Evolutionary conservation across 1,284 basidiomycete species (phyloP).

Genomic region (Puccinia hordei): DNA sequence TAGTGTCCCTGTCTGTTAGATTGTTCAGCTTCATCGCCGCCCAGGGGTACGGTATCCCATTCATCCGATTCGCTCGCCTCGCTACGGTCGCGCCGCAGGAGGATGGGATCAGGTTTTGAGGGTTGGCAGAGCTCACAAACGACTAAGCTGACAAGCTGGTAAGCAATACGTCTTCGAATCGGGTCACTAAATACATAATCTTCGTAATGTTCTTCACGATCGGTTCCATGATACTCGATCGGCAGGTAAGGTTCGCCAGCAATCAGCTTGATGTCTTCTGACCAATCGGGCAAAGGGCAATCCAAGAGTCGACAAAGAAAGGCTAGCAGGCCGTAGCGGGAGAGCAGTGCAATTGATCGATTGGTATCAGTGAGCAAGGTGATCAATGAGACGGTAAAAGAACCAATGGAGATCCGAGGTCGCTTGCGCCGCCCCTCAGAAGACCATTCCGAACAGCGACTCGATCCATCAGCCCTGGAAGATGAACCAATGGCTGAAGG

Average conservation of each 20-base stretch:
- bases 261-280: conserved; percentile 23
- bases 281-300: conserved; percentile 9
- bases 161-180: not conserved
- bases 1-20: not conserved
- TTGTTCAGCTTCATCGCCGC: not conserved
- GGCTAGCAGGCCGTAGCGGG: conserved; percentile 32
- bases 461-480: conserved; percentile 4
- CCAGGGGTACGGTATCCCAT: conserved; percentile 29
- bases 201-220: conserved; percentile 22
- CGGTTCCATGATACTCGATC: conserved; percentile 15
- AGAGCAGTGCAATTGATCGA: conserved; percentile 19
- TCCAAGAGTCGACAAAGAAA: conserved; percentile 35
- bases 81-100: not conserved
- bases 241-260: conserved; percentile 28
- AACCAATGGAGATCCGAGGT: conserved; percentile 26
- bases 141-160: conserved; percentile 12
- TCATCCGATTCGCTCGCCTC: conserved; percentile 33
- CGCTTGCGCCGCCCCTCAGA: conserved; percentile 24
- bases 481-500: not conserved
- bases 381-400: conserved; percentile 18
- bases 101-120: not conserved
- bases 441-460: not conserved
- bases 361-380: conserved; percentile 38
- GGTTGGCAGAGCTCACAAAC: conserved; percentile 23
- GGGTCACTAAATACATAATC: conserved; percentile 18